These are phyloP conservation scores for Rhododendron mucronatum DNA, from an alignment of 148 eudicot genomes.

Conservation along the genomic window DNA sequence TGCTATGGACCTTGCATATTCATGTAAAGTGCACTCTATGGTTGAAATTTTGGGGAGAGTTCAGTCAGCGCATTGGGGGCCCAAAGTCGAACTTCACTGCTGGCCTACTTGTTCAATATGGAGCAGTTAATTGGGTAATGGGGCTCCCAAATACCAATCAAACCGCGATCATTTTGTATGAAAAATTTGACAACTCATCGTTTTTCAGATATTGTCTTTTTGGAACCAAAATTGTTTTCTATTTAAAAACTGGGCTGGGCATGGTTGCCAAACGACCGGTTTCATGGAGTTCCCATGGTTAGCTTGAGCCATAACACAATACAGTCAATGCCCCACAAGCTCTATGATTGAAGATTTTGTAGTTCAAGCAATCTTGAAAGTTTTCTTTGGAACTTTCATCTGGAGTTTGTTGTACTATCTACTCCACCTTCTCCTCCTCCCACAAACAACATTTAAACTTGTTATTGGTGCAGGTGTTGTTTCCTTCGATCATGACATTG, in stretches of 20 bases:
- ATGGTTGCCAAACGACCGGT: not conserved
- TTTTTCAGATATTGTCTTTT: not conserved
- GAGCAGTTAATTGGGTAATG: not conserved
- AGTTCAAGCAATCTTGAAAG: not conserved
- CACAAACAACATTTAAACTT: not conserved
- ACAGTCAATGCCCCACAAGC: not conserved
- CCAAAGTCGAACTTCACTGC: not conserved
- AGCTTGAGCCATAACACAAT: not conserved
- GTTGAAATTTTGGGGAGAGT: not conserved
- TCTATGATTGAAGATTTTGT: not conserved
- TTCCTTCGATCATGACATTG: slow-evolving; percentile 29
- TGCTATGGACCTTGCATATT: not conserved
- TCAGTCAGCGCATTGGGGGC: not conserved
- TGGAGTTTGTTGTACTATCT: not conserved
- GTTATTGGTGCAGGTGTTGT: slow-evolving; percentile 29
- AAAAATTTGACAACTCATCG: not conserved
- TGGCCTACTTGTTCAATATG: not conserved
- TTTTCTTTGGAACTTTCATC: not conserved
- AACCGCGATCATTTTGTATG: not conserved
- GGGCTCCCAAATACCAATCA: not conserved
- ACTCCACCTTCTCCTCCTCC: too few species aligned
- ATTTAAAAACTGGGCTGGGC: not conserved
- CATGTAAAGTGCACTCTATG: not conserved
- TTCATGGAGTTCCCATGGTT: not conserved
- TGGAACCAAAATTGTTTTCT: not conserved